Conservation (phyloP, 208 protist species). For the Trypanosomatidae sp. region DNA sequence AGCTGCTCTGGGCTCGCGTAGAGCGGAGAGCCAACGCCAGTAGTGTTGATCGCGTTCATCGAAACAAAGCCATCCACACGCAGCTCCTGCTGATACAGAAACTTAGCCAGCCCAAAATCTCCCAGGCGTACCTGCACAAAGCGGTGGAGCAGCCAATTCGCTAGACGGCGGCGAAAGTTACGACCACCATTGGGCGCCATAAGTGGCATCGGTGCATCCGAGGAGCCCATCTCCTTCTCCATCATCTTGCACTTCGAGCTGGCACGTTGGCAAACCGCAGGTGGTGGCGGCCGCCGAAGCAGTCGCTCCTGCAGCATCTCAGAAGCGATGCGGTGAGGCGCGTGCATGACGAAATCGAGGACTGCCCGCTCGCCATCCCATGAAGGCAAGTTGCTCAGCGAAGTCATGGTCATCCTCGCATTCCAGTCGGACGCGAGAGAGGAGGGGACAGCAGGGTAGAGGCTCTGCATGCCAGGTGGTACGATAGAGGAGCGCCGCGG, state of each 20-base stretch:
- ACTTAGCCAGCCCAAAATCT: conserved; percentile 83
- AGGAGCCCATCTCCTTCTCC: background rate
- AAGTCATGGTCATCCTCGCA: background rate
- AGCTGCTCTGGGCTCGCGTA: conserved; percentile 90
- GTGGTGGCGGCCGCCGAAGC: conserved; percentile 9
- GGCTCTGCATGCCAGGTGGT: background rate
- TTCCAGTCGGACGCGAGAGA: background rate
- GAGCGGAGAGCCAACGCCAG: conserved; percentile 81
- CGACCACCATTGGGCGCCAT: background rate
- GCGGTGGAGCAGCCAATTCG: conserved; percentile 44
- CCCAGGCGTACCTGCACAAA: conserved; percentile 76
- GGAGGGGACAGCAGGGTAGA: background rate
- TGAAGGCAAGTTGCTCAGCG: conserved; percentile 17
- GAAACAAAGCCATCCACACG: conserved; percentile 40
- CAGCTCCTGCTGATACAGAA: conserved; percentile 30
- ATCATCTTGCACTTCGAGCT: background rate
- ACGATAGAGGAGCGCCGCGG: background rate
- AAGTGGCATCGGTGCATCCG: background rate
- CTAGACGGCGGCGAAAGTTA: conserved; percentile 17
- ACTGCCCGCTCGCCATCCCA: conserved; percentile 18
- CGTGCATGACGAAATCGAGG: conserved; percentile 20
- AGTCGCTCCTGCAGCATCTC: conserved; percentile 22
- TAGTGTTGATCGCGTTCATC: conserved; percentile 58
- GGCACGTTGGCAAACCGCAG: too few relatives aligned
- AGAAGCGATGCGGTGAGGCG: conserved; percentile 10